These are phyloP conservation scores for Boletus rubroflammeus DNA, from an alignment of 768 basidiomycete species.

Conservation along the genomic window DNA sequence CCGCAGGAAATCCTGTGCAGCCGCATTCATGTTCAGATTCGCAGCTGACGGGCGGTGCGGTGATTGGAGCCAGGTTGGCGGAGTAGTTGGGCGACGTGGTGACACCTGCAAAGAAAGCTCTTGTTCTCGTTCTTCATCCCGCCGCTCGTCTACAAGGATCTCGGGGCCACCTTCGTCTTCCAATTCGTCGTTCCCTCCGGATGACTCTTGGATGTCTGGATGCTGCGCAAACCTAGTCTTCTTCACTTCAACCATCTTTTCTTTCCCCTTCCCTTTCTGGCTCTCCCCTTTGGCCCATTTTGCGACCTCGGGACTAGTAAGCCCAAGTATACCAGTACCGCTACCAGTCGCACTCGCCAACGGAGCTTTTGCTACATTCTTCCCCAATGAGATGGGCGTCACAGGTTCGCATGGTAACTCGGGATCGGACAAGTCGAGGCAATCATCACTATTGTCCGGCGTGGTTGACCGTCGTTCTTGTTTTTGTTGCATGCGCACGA, in stretches of 20 bases:
- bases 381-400: slow-evolving; percentile 30
- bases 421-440: slow-evolving; percentile 25
- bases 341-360: neutral
- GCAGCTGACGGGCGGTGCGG: slow-evolving; percentile 33
- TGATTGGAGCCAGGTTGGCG: slow-evolving; percentile 38
- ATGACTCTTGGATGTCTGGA: slow-evolving; percentile 26
- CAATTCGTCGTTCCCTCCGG: slow-evolving; percentile 13
- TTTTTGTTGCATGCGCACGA: neutral
- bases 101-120: slow-evolving; percentile 56
- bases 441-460: slow-evolving; percentile 14
- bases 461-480: slow-evolving; percentile 13
- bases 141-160: slow-evolving; percentile 3
- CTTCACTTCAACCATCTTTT: slow-evolving; percentile 30
- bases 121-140: slow-evolving; percentile 26
- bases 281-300: slow-evolving; percentile 47
- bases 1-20: slow-evolving; percentile 56
- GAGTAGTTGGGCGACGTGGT: slow-evolving; percentile 42
- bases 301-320: slow-evolving; percentile 53
- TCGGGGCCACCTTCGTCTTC: slow-evolving; percentile 1
- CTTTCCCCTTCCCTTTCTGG: slow-evolving; percentile 28
- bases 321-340: slow-evolving; percentile 36
- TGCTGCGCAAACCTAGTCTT: slow-evolving; percentile 43
- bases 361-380: slow-evolving; percentile 17
- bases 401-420: slow-evolving; percentile 31
- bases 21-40: slow-evolving; percentile 28